These are phyloP conservation scores for Collybia sordida DNA, from an alignment of 768 basidiomycete species.

Conservation along the genomic window DNA sequence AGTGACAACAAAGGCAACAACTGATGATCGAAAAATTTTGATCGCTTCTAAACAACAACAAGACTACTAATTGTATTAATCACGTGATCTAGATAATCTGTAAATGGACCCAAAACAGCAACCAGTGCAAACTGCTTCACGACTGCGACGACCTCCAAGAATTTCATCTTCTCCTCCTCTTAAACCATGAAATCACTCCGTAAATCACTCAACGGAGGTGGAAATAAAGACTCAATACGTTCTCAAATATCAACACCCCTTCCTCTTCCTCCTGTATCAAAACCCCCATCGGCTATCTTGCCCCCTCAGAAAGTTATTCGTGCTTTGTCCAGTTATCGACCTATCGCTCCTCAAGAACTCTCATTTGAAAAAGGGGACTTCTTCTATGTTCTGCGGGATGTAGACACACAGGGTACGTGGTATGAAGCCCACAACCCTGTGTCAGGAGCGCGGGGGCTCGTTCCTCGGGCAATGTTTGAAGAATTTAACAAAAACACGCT, in stretches of 20 bases:
- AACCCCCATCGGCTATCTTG: constrained; percentile 65
- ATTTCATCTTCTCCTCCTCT: constrained; percentile 12
- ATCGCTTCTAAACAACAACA: no score
- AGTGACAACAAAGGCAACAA: constrained; percentile 4
- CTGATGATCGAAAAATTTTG: no score
- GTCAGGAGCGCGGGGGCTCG: constrained; percentile 86
- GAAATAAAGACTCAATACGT: constrained; percentile 55
- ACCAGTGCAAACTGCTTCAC: constrained; percentile 21
- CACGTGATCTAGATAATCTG: constrained; percentile 22
- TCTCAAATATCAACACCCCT: constrained; percentile 72
- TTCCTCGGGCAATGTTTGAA: constrained; percentile 86
- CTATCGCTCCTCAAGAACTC: constrained; percentile 80
- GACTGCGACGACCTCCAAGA: constrained; percentile 23
- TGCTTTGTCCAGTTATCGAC: constrained; percentile 65
- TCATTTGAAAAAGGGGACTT: constrained; percentile 94
- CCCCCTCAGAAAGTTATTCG: constrained; percentile 97
- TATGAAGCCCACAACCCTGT: constrained; percentile 96
- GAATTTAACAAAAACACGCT: constrained; percentile 76
- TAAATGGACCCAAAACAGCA: constrained; percentile 10
- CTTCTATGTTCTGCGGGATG: constrained; percentile 90
- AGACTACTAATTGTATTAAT: constrained; percentile 8
- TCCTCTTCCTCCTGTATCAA: constrained; percentile 66
- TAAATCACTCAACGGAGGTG: constrained; percentile 74
- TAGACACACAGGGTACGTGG: constrained; percentile 58
- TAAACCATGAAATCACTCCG: constrained; percentile 76